Percentiles rank a stretch among this genome's conserved stretches.
These are phyloP conservation scores for Lepidium campestre DNA, from an alignment of 441 rosid genomes.

Conservation along the genomic window DNA sequence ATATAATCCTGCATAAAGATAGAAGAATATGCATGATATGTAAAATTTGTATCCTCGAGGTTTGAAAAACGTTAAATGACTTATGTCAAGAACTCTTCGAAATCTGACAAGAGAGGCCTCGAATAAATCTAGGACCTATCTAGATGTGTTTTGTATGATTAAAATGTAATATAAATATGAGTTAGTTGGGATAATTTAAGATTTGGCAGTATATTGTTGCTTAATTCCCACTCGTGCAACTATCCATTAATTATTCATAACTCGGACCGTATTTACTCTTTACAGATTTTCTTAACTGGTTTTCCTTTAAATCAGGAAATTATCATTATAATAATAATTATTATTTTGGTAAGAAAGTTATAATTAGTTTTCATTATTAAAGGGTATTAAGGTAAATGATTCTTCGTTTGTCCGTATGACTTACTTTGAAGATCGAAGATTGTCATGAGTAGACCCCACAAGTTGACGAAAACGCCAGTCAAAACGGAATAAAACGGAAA, in stretches of 20 bases:
- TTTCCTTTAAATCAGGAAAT: not conserved
- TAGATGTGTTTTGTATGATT: not conserved
- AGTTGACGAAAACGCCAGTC: conserved; percentile 6
- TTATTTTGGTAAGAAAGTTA: not conserved
- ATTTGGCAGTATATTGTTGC: conserved; percentile 3
- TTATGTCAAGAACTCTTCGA: not conserved
- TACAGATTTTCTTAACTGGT: not conserved
- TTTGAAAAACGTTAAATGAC: not conserved
- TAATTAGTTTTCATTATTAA: not conserved
- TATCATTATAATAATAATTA: no score
- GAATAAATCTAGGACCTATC: not conserved
- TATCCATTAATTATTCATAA: not conserved
- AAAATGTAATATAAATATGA: not conserved
- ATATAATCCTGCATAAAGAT: not conserved
- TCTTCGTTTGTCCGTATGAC: conserved; percentile 10
- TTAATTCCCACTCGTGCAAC: conserved; percentile 28
- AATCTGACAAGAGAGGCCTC: not conserved
- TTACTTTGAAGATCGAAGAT: conserved; percentile 7
- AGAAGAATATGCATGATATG: not conserved
- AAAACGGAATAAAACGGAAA: not conserved
- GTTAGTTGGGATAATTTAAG: not conserved
- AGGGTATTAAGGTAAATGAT: not conserved
- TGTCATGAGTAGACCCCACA: conserved; percentile 3
- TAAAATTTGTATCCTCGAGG: not conserved
- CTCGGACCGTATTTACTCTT: conserved; percentile 2